These are phyloP conservation scores for Plenodomus lindquistii DNA, from an alignment of 2,329 filamentous ascomycete genomes.

Conservation along the genomic window DNA sequence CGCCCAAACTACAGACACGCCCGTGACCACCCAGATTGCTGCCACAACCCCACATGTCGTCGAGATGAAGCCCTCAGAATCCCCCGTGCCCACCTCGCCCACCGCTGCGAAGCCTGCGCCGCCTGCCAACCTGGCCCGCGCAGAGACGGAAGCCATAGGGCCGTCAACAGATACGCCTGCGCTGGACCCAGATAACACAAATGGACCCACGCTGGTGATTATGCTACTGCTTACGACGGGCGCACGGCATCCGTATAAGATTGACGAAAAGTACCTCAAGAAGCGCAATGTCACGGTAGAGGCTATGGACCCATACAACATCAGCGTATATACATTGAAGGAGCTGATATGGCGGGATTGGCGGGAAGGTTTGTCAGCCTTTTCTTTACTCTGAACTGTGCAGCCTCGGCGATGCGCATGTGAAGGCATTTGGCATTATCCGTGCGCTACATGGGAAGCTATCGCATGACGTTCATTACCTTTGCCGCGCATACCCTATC, in stretches of 20 bases:
- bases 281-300: slow-evolving; percentile 80
- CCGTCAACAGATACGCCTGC: slow-evolving; percentile 51
- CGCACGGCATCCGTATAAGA: slow-evolving; percentile 83
- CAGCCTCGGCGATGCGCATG: not conserved
- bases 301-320: slow-evolving; percentile 78
- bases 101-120: slow-evolving; percentile 26
- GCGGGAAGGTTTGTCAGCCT: slow-evolving; percentile 65
- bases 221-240: slow-evolving; percentile 82
- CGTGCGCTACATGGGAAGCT: not conserved
- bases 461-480: slow-evolving; percentile 6
- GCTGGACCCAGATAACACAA: slow-evolving; percentile 43
- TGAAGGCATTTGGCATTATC: not conserved
- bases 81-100: slow-evolving; percentile 9
- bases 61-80: slow-evolving; percentile 14
- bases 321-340: slow-evolving; percentile 92
- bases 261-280: slow-evolving; percentile 82
- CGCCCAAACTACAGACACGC: slow-evolving; percentile 19
- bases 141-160: slow-evolving; percentile 53
- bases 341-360: slow-evolving; percentile 92
- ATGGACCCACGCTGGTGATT: slow-evolving; percentile 65
- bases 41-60: slow-evolving; percentile 12
- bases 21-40: slow-evolving; percentile 16
- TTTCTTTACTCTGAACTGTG: not conserved
- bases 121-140: slow-evolving; percentile 39
- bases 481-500: slow-evolving; percentile 4